Evolutionary conservation across 2,329 filamentous ascomycete genomes (phyloP).

Genomic region (Cryoendolithus antarcticus): DNA sequence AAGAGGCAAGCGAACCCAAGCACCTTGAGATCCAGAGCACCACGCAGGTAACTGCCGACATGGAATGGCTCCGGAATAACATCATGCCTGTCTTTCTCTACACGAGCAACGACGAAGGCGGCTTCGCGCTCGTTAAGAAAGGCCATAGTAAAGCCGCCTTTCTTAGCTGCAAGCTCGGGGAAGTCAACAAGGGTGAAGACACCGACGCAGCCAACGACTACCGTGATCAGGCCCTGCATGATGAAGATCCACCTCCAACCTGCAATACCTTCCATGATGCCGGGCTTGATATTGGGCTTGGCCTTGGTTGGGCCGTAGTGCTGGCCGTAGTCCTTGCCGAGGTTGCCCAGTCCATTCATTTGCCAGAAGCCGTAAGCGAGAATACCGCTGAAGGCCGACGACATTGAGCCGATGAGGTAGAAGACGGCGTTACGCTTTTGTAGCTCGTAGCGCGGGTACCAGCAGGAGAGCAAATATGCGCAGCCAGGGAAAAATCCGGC

Average conservation of each 20-base stretch:
- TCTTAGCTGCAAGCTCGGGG: conserved; percentile 27
- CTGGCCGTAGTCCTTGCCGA: conserved; percentile 20
- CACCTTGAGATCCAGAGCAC: conserved; percentile 38
- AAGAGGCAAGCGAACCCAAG: conserved; percentile 44
- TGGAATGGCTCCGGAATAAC: conserved; percentile 37
- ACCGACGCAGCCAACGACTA: conserved; percentile 26
- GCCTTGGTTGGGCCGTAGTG: conserved; percentile 20
- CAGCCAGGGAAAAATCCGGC: conserved; percentile 41
- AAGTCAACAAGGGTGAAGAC: conserved; percentile 36
- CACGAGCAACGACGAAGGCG: conserved; percentile 37
- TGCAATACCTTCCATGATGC: conserved; percentile 24
- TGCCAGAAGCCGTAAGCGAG: conserved; percentile 24
- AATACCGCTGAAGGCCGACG: conserved; percentile 37
- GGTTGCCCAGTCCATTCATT: conserved; percentile 35
- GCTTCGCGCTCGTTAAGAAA: conserved; percentile 37
- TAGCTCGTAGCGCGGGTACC: conserved; percentile 25
- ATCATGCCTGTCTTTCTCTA: conserved; percentile 43
- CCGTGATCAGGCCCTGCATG: conserved; percentile 22
- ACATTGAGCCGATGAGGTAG: conserved; percentile 38
- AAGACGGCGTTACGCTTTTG: conserved; percentile 33
- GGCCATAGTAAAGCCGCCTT: conserved; percentile 22
- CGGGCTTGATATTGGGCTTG: conserved; percentile 12
- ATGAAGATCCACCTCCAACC: conserved; percentile 34
- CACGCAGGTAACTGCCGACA: conserved; percentile 20
- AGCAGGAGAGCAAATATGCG: conserved; percentile 61